Base-by-base conservation (phyloP, 202 grass and related monocot species). In the Bolboschoenoplectus hybrid region DNA sequence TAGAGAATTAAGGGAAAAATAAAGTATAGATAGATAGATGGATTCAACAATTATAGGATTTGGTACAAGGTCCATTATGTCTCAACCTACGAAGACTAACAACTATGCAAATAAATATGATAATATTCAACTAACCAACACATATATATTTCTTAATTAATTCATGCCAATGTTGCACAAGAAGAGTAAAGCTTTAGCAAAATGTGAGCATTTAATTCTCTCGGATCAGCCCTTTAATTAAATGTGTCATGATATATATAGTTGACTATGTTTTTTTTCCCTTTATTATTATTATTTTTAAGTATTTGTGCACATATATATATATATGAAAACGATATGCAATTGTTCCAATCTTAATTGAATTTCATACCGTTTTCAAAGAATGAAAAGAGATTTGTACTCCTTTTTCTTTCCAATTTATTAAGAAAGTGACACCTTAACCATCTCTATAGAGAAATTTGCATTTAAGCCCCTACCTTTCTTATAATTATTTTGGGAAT, bases 391-490 rank as follows among this genome's bases (percentile, higher is more conserved):
- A 47, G 3, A 47, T 10, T 47, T n/a, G 2, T 73, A 43, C 3
- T 26, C 40, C n/a, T 73, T 73, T 73, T 73, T 73, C 0, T 47
- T n/a, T 72, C 0, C 2, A 11, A 72, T 49, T 73, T 49, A 73
- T 73, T 36, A 49, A 20, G 69, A 73, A 46, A 73, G 69, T 47
- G 44, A 46, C 69, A 7, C 43, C 43, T 73, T 73, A 73, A 73
- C 69, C 8, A 20, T 49, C n/a, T 6, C 2, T 17, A 49, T 46
- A 43, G 20, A 0, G 16, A 72, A 49, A 19, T 73, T 26, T 46
- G 49, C 40, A 17, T 71, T 71, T 71, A 7, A 71, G 40, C 40
- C 41, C 40, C 41, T 70, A 7, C 67, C 17, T 71, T 71, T 71
- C 39, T 45, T 46, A 14, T 46, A 9, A 14, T 58, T 17, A 58